Evolutionary conservation across 2,329 filamentous ascomycete species (phyloP).

Genomic region (Hortaea werneckii): DNA sequence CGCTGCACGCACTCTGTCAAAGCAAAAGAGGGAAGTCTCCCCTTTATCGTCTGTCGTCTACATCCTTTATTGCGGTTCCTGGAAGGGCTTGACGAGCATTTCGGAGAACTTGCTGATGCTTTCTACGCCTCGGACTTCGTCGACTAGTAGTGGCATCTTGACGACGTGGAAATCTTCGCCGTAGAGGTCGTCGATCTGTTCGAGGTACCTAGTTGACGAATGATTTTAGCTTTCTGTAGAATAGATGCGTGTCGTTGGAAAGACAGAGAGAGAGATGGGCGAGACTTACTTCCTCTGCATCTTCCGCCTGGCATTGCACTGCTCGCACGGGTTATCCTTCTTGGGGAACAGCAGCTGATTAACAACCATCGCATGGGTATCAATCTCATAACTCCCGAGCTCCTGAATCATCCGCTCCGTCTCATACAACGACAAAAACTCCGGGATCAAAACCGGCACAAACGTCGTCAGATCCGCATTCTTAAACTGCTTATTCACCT

Average conservation of each 20-base stretch:
- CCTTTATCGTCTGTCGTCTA: no score
- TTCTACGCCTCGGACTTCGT: conserved; percentile 93
- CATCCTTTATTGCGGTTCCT: conserved; percentile 43
- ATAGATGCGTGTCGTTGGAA: not conserved
- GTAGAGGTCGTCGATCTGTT: conserved; percentile 97
- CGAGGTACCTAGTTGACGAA: conserved; percentile 55
- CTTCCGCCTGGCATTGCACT: conserved; percentile 87
- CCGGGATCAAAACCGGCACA: conserved; percentile 95
- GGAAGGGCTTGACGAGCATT: conserved; percentile 68
- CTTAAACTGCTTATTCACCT: conserved; percentile 98
- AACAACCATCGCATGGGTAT: conserved; percentile 94
- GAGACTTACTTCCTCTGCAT: conserved; percentile 81
- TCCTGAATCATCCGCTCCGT: conserved; percentile 99
- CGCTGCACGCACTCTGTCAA: no score
- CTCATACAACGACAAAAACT: conserved; percentile 94
- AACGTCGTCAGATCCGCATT: conserved; percentile 92
- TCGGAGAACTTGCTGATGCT: conserved; percentile 83
- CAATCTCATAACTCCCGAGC: conserved; percentile 82
- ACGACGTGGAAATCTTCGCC: conserved; percentile 97
- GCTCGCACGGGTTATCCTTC: conserved; percentile 74
- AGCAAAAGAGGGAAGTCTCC: no score
- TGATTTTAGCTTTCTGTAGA: not conserved
- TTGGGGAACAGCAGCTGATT: conserved; percentile 95
- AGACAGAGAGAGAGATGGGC: not conserved
- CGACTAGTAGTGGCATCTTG: conserved; percentile 90